Evolutionary conservation across 257 asterid genomes (phyloP).

Genomic region (Solanum megistacrolobum): DNA sequence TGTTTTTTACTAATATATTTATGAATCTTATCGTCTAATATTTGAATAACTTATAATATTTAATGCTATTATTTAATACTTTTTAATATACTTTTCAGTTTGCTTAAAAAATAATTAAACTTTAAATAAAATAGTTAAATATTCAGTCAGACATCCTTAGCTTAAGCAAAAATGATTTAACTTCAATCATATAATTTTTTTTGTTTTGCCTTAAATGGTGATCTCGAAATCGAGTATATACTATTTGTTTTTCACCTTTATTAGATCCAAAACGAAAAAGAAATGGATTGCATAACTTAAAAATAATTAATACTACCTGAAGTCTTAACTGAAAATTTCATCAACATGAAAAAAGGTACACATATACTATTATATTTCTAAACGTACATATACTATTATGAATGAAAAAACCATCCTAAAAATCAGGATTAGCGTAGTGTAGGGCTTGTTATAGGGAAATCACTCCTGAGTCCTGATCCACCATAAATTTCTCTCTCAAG

Average conservation of each 20-base stretch:
- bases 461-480: background rate
- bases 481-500: background rate
- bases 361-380: no score
- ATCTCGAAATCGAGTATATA: background rate
- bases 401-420: background rate
- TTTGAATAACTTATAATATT: background rate
- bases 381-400: background rate
- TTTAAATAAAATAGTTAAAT: no score
- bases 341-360: no score
- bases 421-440: rapidly evolving
- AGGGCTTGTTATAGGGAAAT: background rate
- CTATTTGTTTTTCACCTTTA: no score
- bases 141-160: background rate
- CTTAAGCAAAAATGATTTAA: background rate
- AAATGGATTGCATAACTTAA: background rate
- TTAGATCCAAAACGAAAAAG: background rate
- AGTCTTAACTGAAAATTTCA: no score
- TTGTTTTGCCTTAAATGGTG: background rate
- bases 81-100: no score
- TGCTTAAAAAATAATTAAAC: background rate
- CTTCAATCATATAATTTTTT: background rate
- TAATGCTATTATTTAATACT: background rate
- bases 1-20: background rate
- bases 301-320: no score
- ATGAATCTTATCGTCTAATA: background rate